A percentile compares a stretch with the other conserved stretches of the same genome.
phyloP scores from a whole-genome alignment of 352 stramenopile species.

The Globisporangium nunn region DNA sequence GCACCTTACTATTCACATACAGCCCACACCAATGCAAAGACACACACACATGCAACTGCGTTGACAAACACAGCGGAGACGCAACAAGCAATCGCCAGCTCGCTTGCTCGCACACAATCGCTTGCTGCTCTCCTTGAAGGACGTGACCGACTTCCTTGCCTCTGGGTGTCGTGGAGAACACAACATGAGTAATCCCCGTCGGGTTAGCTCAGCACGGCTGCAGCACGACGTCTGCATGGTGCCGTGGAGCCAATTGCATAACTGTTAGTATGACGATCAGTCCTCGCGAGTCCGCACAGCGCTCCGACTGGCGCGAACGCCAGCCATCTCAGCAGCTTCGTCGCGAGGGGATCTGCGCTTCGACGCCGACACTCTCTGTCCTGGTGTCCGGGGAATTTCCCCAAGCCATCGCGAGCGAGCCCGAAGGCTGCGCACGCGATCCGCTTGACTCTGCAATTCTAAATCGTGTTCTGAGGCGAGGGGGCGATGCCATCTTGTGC shows the following conservation, averaged over 20 bases:
- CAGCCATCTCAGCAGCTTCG: conserved; percentile 57
- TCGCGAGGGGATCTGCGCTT: conserved; percentile 73
- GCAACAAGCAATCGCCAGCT: neutral
- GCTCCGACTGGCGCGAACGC: conserved; percentile 15
- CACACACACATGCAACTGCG: conserved; percentile 6
- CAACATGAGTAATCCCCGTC: conserved; percentile 90
- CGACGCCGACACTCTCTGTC: conserved; percentile 81
- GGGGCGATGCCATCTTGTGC: conserved; percentile 14
- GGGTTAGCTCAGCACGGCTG: conserved; percentile 78
- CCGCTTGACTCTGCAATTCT: conserved; percentile 90
- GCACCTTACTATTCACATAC: too few species aligned
- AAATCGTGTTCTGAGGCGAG: conserved; percentile 82
- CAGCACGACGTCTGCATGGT: conserved; percentile 49
- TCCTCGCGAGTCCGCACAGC: conserved; percentile 52
- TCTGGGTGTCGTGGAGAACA: conserved; percentile 86
- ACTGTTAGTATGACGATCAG: conserved; percentile 90
- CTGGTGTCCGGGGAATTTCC: conserved; percentile 89
- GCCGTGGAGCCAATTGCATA: conserved; percentile 88
- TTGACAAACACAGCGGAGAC: conserved; percentile 7
- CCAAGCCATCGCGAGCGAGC: conserved; percentile 47
- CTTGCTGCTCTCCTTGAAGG: neutral
- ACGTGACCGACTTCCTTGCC: neutral
- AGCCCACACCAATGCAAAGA: neutral
- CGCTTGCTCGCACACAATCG: neutral
- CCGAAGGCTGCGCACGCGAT: conserved; percentile 16